phyloP scores from a whole-genome alignment of 2,329 filamentous ascomycete species.

The Penicillium polonicum region DNA sequence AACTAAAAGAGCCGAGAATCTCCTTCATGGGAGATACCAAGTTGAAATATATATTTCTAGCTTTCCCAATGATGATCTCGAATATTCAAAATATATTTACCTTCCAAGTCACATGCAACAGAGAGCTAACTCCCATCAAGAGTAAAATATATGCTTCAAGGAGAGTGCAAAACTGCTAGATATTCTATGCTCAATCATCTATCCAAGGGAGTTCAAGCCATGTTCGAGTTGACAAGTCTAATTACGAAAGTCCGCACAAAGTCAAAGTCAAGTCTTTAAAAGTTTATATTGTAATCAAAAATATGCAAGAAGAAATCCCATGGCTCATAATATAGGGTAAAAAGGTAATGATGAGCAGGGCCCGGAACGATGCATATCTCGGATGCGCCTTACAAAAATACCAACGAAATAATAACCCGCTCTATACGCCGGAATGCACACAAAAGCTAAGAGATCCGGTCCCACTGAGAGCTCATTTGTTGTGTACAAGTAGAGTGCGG shows the following conservation, averaged over 20 bases:
- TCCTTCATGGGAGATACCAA: too few relatives aligned
- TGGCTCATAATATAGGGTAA: slow-evolving; percentile 17
- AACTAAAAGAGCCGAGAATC: accelerated
- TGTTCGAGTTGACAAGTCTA: too few relatives aligned
- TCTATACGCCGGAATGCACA: slow-evolving; percentile 22
- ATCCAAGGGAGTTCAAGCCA: neutral
- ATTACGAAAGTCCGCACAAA: neutral
- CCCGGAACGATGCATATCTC: slow-evolving; percentile 1
- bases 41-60: neutral
- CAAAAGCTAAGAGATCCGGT: slow-evolving; percentile 12
- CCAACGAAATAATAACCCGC: slow-evolving; percentile 10
- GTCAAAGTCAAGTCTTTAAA: neutral
- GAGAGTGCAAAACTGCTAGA: accelerated
- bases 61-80: too few relatives aligned
- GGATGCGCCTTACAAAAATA: neutral
- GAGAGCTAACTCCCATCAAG: too few relatives aligned
- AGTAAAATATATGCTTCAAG: accelerated
- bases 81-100: neutral
- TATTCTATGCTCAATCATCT: neutral
- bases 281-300: neutral
- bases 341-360: slow-evolving; percentile 3
- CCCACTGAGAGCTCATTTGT: slow-evolving; percentile 51
- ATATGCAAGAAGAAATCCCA: slow-evolving; percentile 3
- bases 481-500: slow-evolving; percentile 81
- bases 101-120: too few relatives aligned